Base-by-base conservation (phyloP, 2,329 filamentous ascomycete species). In the Tolypocladium pustulatum region DNA sequence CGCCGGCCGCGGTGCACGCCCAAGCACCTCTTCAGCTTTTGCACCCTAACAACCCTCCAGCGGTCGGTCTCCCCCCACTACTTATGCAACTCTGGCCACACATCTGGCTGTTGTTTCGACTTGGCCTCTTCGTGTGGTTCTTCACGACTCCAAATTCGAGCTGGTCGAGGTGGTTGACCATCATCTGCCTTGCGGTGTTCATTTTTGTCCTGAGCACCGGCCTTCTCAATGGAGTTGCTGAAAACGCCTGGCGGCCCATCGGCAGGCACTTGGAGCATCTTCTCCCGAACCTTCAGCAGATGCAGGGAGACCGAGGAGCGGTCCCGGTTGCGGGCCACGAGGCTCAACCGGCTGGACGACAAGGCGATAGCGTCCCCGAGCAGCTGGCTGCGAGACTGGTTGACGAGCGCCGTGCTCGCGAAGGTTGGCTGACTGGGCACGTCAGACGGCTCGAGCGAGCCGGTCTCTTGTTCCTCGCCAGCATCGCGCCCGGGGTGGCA, bases 401-500 rank as follows among this genome's bases (percentile, higher is more conserved):
- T 2, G 78, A 65, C n/a, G 65, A 73, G 56, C 68, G 66, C 17
- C 68, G 65, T 36, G 66, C 62, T 4, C 69, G 65, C 4, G 68
- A 68, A 27, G 65, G 62, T 15, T 75, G 73, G 73, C 46, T 74
- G 32, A 43, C 66, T 13, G 64, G 63, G 10, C 79, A 81, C 58
- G 69, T 81, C 6, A 75, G 83, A 59, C 74, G 82, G 13, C 65
- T 83, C 8, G 84, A 88, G 69, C 78, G 85, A 61, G 81, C 83
- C 22, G 76, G 81, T 0, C 76, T 87, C 20, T 73, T 88, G 30
- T 87, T 88, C 65, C 72, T 88, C 27, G 85, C 85, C 25, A 88
- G 85, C 66, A 79, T 88, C 61, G 82, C 84, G 1, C 85, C 85
- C 1, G 85, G 85, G 12, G 78, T 88, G 30, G 84, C 84, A 0